These are phyloP conservation scores for Blastobotrys capitulatus DNA, from an alignment of 1,139 yeast species.

Conservation along the genomic window DNA sequence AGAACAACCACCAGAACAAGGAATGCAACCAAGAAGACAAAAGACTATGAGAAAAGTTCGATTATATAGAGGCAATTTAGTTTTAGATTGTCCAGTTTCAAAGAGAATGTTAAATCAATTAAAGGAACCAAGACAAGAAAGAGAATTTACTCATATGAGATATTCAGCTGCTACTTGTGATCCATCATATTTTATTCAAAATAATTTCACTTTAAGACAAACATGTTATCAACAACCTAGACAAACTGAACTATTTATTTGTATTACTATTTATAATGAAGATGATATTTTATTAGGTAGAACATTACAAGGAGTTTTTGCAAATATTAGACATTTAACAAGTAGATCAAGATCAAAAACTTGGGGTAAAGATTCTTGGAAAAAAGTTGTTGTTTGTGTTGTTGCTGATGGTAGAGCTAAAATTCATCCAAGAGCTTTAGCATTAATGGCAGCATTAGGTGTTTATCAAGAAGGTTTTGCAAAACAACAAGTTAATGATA, in stretches of 20 bases:
- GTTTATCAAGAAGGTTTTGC: slow-evolving; percentile 81
- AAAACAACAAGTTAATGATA: slow-evolving; percentile 66
- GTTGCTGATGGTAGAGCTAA: slow-evolving; percentile 76
- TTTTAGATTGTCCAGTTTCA: slow-evolving; percentile 76
- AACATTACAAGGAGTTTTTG: slow-evolving; percentile 72
- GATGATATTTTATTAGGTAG: slow-evolving; percentile 66
- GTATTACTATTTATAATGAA: slow-evolving; percentile 78
- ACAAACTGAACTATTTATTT: slow-evolving; percentile 66
- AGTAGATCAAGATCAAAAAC: slow-evolving; percentile 51
- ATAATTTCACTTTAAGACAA: slow-evolving; percentile 62
- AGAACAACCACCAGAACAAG: slow-evolving; percentile 23
- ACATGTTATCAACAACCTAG: slow-evolving; percentile 61
- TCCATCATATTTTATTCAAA: slow-evolving; percentile 55
- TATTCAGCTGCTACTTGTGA: slow-evolving; percentile 81
- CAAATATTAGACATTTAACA: slow-evolving; percentile 60
- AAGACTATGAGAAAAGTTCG: slow-evolving; percentile 46
- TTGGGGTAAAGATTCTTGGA: slow-evolving; percentile 83
- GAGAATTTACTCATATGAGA: slow-evolving; percentile 73
- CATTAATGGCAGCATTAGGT: slow-evolving; percentile 66
- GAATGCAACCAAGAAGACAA: slow-evolving; percentile 30
- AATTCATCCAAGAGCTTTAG: slow-evolving; percentile 58
- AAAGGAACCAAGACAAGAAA: slow-evolving; percentile 40
- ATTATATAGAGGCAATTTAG: slow-evolving; percentile 65
- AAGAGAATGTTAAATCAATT: slow-evolving; percentile 51
- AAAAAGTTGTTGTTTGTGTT: slow-evolving; percentile 65